phyloP scores from a whole-genome alignment of 1,284 basidiomycete genomes.

The Boletus sp. region DNA sequence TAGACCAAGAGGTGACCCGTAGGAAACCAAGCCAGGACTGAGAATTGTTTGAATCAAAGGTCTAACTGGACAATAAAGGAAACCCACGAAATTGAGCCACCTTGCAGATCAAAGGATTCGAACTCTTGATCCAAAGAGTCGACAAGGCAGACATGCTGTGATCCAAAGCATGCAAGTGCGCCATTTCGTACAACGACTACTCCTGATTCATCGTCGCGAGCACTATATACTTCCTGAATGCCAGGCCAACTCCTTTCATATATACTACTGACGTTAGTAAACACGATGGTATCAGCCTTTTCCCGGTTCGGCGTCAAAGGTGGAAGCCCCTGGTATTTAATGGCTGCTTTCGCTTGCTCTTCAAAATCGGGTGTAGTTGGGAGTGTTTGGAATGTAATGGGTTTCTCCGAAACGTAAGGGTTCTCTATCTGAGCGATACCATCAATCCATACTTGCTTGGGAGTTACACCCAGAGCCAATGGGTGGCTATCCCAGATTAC shows the following conservation, averaged over 20 bases:
- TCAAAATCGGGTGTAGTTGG: slow-evolving; percentile 61
- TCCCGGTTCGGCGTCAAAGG: slow-evolving; percentile 45
- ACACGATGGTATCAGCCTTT: slow-evolving; percentile 44
- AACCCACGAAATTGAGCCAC: slow-evolving; percentile 47
- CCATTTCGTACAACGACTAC: slow-evolving; percentile 43
- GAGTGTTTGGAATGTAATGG: slow-evolving; percentile 41
- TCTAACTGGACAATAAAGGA: background rate
- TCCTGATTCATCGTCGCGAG: slow-evolving; percentile 22
- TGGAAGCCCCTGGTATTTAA: slow-evolving; percentile 66
- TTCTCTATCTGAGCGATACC: slow-evolving; percentile 57
- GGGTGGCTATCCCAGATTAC: slow-evolving; percentile 78
- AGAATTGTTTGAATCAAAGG: background rate
- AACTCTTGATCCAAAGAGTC: slow-evolving; percentile 9
- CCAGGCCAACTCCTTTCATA: slow-evolving; percentile 35
- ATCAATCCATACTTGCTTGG: slow-evolving; percentile 71
- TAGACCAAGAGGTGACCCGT: slow-evolving; percentile 56
- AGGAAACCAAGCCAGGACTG: slow-evolving; percentile 58
- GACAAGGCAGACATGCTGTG: slow-evolving; percentile 16
- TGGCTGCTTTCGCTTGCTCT: slow-evolving; percentile 47
- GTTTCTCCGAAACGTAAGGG: slow-evolving; percentile 45
- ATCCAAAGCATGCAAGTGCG: slow-evolving; percentile 40
- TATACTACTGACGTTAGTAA: slow-evolving; percentile 54
- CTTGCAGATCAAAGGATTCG: slow-evolving; percentile 25
- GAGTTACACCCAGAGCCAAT: slow-evolving; percentile 67
- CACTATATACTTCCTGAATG: slow-evolving; percentile 24